Conservation (phyloP, 2,329 filamentous ascomycete genomes). For the Colletotrichum endophyticum region DNA sequence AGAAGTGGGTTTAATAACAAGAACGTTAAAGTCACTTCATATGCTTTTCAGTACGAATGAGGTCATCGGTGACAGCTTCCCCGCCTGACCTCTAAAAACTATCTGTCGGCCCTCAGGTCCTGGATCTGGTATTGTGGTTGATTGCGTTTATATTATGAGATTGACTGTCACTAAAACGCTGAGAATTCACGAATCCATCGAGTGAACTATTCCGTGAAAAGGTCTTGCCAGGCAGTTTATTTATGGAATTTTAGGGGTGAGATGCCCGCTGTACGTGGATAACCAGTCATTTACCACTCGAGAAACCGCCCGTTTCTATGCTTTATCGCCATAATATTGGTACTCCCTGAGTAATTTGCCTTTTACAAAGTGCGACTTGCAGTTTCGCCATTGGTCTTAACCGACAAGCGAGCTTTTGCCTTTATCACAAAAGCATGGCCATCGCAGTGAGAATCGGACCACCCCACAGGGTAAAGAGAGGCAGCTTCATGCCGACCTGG, state of each 20-base stretch:
- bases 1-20: neutral
- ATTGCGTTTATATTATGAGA: neutral
- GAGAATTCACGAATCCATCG: no score
- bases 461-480: neutral
- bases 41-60: fast-evolving
- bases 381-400: no score
- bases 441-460: neutral
- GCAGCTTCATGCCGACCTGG: neutral
- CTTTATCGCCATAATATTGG: neutral
- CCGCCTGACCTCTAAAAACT: fast-evolving
- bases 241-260: neutral
- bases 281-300: fast-evolving
- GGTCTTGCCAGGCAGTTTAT: neutral
- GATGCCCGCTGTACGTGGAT: neutral
- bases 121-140: fast-evolving
- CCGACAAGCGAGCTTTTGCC: neutral
- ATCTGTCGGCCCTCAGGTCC: fast-evolving
- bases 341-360: neutral
- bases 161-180: no score
- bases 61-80: neutral
- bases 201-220: no score
- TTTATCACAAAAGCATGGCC: neutral
- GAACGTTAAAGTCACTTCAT: neutral
- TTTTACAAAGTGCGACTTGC: neutral
- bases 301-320: fast-evolving